Evolutionary conservation across 495 filamentous ascomycete species (phyloP), one percentile per base, ranked within the genome.

Genomic region (Friedmanniomyces simplex): DNA sequence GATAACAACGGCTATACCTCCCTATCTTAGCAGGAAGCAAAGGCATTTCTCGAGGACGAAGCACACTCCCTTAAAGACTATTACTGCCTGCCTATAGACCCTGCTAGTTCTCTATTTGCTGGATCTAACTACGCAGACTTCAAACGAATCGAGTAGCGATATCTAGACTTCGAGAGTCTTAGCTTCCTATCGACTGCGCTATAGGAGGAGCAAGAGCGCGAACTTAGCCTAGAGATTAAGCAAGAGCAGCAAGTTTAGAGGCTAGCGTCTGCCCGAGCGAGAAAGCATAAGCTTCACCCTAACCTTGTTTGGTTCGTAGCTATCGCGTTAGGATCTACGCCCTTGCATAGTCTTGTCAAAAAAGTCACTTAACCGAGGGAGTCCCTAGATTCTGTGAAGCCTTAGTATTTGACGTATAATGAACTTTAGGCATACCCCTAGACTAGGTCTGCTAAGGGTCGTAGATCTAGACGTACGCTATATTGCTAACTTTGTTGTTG

Each of bases 121-220:
- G 18, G 42, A 36, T 12, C 43, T 3, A 10, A 32, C 21, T 41
- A 56, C 61, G 25, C 25, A 45, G 1, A 37, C 37, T 59, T 66
- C 30, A 21, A 52, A 7, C 56, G 67, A 32, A 42, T 72, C 18
- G 43, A 61, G 39, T 5, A 43, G 21, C 25, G 45, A 10, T 56
- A 24, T 46, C 34, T 22, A 1, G 47, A 51, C 22, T 51, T 61
- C n/a, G 53, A 52, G 7, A 24, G 42, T 11, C 25, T 61, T 10
- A 45, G 48, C 28, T 61, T 58, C 14, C 80, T 79, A 18, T 21
- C 52, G 0, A 54, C 65, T 0, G 65, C 68, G 0, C 69, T 86
- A 1, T 72, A 84, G 14, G 83, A 90, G 64, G 84, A 88, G 61
- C 83, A 87, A 50, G 85, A 88, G 64, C 74, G 84, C 0, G 83